A percentile compares a stretch with the other conserved stretches of the same genome.
phyloP scores from a whole-genome alignment of 2,329 filamentous ascomycete genomes.

The Fusarium mundagurra region DNA sequence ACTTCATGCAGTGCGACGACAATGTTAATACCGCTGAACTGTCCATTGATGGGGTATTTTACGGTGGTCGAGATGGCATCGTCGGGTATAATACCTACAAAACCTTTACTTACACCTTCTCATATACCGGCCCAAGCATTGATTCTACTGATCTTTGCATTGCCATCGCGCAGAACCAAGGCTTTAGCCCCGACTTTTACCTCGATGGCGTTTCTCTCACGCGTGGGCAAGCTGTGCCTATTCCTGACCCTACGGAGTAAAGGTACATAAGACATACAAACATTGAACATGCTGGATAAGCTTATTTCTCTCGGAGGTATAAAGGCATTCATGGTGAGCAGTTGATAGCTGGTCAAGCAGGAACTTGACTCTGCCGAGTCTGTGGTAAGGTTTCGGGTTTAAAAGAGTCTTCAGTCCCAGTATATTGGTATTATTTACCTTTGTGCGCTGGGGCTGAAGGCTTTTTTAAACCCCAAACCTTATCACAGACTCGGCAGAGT shows the following conservation, averaged over 20 bases:
- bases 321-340: rapidly evolving
- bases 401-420: too few species aligned
- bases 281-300: rapidly evolving
- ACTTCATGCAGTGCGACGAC: not conserved
- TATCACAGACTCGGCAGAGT: too few species aligned
- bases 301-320: rapidly evolving
- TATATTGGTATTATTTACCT: too few species aligned
- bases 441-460: too few species aligned
- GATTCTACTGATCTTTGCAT: not conserved
- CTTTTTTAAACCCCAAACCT: too few species aligned
- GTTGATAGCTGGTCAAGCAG: too few species aligned
- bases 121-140: not conserved
- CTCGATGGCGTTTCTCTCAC: not conserved
- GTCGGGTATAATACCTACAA: rapidly evolving
- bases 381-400: too few species aligned
- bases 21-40: not conserved
- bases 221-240: not conserved
- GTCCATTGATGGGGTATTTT: not conserved
- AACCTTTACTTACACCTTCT: not conserved
- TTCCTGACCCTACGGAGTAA: not conserved
- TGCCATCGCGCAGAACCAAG: not conserved
- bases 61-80: rapidly evolving
- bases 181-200: rapidly evolving
- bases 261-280: rapidly evolving
- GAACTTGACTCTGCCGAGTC: too few species aligned